Base-by-base conservation (phyloP, 805 yeast species). In the Metschnikowia cerradonensis region DNA sequence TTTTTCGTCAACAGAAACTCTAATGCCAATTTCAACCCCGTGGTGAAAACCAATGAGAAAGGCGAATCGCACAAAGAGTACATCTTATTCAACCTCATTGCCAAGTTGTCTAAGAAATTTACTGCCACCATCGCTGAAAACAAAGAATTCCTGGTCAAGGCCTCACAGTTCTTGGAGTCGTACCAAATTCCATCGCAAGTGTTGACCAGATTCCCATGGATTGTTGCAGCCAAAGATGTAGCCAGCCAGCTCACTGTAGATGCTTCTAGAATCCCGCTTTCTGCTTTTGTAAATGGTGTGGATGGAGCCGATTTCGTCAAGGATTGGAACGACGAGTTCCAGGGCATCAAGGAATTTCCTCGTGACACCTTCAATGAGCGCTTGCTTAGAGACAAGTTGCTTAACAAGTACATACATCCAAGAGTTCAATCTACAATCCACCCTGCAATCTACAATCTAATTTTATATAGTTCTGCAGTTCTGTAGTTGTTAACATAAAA, bases 281-380 rank as follows among this genome's bases (percentile, higher is more conserved):
- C 68, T 54, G 72, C 73, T 45, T 69, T 83, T 41, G 60, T 68
- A 40, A 78, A 80, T 55, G 88, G 88, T 36, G 74, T 77, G 22
- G 86, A 82, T 56, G 86, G 84, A 39, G 77, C 79, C 30, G 84
- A 79, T 45, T 64, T 70, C 19, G 67, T 71, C 39, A 84, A 84
- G 60, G 96, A 92, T 60, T 91, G 95, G 88, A 90, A 90, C 66
- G 96, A 87, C 57, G 97, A 94, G 60, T 83, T 83, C 62, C 98
- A 94, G 72, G 77, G 89, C 2, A 77, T 89, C 44, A 80, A 82
- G 55, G 97, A 90, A 57, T 75, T 90, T 54, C 82, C 90, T 32
- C 72, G 75, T 35, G 62, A 74, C 1, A 66, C 79, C 22, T 67
- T 89, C 48, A 80, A 79, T 49, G 90, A 88, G 54, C 79, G 91